Percentiles rank a stretch among this genome's conserved stretches.
Evolutionary conservation across 164 flowering plant genomes (phyloP).

Genomic region (Macadamia tetraphylla): DNA sequence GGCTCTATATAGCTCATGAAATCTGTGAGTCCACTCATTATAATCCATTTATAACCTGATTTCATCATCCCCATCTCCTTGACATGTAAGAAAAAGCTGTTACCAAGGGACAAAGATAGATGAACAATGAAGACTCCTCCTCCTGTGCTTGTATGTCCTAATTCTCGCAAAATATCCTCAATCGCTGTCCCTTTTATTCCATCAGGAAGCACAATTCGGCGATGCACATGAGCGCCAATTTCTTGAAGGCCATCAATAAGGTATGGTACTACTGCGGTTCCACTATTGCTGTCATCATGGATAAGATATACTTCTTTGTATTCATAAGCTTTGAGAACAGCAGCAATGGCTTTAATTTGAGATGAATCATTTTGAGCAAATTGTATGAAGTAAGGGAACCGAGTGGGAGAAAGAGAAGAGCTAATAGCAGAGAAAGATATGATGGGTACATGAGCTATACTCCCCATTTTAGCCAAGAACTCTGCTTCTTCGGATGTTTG

Average conservation of each 20-base stretch:
- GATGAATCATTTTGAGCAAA: background rate
- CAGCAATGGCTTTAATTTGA: background rate
- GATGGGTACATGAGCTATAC: background rate
- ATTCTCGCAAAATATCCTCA: background rate
- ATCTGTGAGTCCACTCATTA: background rate
- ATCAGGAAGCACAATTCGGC: background rate
- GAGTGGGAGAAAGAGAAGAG: background rate
- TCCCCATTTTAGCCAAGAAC: background rate
- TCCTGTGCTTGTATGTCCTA: background rate
- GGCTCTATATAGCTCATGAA: background rate
- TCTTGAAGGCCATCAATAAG: background rate
- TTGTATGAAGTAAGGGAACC: background rate
- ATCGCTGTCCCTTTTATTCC: background rate
- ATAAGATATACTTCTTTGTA: background rate
- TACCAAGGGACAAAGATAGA: background rate
- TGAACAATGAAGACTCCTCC: background rate
- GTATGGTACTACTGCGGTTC: background rate
- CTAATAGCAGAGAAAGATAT: conserved; percentile 3
- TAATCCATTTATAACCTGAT: background rate
- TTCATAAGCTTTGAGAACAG: background rate
- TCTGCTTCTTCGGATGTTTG: no score
- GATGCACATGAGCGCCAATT: background rate
- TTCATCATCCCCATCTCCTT: background rate
- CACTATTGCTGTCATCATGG: background rate
- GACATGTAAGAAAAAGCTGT: background rate